Percentiles rank a stretch among this genome's conserved stretches.
These are phyloP conservation scores for Apiospora koreana DNA, from an alignment of 2,329 filamentous ascomycete genomes.

Conservation along the genomic window DNA sequence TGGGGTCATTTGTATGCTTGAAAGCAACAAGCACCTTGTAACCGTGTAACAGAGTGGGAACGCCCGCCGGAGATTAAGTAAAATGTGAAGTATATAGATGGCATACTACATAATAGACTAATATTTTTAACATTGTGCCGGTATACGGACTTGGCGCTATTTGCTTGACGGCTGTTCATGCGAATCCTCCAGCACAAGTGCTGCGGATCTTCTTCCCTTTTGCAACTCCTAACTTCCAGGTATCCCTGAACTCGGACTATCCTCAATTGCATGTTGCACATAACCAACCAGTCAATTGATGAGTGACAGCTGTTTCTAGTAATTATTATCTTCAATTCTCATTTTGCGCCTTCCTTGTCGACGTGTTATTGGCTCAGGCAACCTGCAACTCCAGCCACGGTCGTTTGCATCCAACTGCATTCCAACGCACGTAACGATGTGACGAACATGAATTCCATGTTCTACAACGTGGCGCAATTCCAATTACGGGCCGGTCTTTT, in stretches of 20 bases:
- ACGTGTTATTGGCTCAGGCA: not conserved
- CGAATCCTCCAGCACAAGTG: not conserved
- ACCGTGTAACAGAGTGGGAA: not conserved
- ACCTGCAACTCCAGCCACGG: not conserved
- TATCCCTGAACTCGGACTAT: not conserved
- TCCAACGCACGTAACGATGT: not conserved
- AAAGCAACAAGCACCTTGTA: not conserved
- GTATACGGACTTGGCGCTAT: not conserved
- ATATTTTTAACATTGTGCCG: not conserved
- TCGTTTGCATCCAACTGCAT: not conserved
- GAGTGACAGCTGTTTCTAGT: not conserved
- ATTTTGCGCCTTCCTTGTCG: not conserved
- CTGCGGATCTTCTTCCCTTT: not conserved
- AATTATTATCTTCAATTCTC: not conserved
- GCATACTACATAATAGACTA: not conserved
- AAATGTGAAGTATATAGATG: not conserved
- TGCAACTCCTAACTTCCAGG: too few relatives aligned
- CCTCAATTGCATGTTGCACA: not conserved
- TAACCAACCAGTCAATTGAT: too few relatives aligned
- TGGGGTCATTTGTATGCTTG: conserved; percentile 21
- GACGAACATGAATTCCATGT: not conserved
- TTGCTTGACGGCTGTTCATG: not conserved
- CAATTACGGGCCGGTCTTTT: not conserved
- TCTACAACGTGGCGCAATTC: not conserved
- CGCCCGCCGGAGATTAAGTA: not conserved